Evolutionary conservation across 345 rosid genomes (phyloP).

Genomic region (Citrus unshiu): DNA sequence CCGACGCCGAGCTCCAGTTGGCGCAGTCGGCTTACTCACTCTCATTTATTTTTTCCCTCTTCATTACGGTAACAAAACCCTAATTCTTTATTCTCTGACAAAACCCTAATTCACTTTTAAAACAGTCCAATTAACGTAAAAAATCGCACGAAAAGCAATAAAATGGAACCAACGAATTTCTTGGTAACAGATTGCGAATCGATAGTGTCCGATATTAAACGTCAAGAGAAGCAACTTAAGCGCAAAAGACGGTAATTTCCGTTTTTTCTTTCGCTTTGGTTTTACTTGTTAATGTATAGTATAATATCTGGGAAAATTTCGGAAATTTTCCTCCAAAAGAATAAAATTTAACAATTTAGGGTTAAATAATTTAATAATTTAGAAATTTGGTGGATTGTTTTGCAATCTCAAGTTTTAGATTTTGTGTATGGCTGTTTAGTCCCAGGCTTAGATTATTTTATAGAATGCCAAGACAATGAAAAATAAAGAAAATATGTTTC

Average conservation of each 20-base stretch:
- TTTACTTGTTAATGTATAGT: background rate
- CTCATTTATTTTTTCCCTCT: too few relatives aligned
- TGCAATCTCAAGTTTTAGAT: background rate
- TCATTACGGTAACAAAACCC: background rate
- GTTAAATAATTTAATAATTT: background rate
- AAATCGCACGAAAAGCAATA: background rate
- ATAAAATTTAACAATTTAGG: background rate
- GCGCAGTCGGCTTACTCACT: too few relatives aligned
- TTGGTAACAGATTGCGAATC: slow-evolving; percentile 31
- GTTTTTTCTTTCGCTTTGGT: background rate
- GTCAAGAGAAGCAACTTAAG: slow-evolving; percentile 40
- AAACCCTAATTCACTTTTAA: background rate
- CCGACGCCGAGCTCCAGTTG: too few relatives aligned
- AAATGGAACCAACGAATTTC: slow-evolving; percentile 21
- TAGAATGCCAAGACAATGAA: background rate
- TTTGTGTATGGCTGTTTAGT: background rate
- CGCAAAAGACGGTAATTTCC: slow-evolving; percentile 56
- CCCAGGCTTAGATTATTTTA: background rate
- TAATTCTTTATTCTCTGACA: background rate
- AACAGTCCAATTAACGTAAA: background rate
- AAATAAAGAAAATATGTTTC: background rate
- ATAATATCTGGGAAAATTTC: background rate
- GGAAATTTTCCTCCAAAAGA: background rate
- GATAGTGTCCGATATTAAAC: slow-evolving; percentile 45
- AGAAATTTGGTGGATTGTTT: background rate